Evolutionary conservation across 805 yeast genomes (phyloP), one percentile per base, ranked within the genome.

Genomic region (Metschnikowia matae): DNA sequence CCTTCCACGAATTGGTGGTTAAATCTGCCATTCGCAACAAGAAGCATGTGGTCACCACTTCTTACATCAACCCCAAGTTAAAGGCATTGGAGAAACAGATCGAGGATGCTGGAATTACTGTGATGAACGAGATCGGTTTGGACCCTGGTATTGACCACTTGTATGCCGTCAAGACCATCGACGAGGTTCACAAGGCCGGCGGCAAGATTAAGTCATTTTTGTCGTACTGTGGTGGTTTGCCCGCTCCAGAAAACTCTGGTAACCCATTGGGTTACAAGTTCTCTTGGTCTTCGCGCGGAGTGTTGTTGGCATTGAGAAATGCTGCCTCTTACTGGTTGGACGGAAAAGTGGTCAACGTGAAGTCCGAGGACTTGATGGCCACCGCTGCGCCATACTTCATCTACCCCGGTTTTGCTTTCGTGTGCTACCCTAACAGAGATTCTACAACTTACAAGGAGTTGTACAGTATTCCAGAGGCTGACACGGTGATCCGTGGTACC

Each of bases 261-360:
- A 94, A 94, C 76, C 99, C 99, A 51, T 79, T 94, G 68, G 99
- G 99, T 61, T 94, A 94, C 83, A 94, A 94, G 79, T 94, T 94
- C 75, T 91, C 98, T 40, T 94, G 99, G 99, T 89, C 97, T 32
- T 91, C 98, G 35, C 85, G 99, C 74, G 99, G 99, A 74, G 98
- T 94, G 39, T 75, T 94, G 66, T 81, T 94, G 64, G 99, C 99
- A 17, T 81, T 94, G 67, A 86, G 96, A 80, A 95, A 94, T 78
- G 75, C 86, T 55, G 99, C 98, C 56, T 83, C 83, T 62, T 92
- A 83, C 78, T 92, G 85, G 82, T 75, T 85, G 73, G 85, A 89
- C 65, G 97, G 97, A 65, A 70, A 89, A 66, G 71, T 89, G 59
- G 96, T 79, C 53, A 80, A 83, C 43, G 84, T 94, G 64, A 77